Conservation (phyloP, 2,329 filamentous ascomycete species). For the Chaetomium olivaceum region DNA sequence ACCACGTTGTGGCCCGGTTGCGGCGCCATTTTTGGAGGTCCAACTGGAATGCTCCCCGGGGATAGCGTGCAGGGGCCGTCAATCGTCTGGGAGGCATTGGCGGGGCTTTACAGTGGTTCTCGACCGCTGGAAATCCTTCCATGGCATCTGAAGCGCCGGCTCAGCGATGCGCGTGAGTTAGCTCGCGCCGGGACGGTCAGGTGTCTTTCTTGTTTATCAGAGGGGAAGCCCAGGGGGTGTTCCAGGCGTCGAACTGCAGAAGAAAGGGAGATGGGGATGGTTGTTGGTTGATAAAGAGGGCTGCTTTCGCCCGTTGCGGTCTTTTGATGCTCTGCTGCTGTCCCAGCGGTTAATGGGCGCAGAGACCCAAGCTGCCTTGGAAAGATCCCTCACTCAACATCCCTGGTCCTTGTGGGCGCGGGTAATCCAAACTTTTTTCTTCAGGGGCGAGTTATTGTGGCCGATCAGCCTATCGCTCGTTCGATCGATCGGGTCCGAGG, state of each 20-base stretch:
- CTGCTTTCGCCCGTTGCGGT: not conserved
- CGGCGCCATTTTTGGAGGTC: conserved; percentile 24
- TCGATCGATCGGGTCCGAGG: conserved; percentile 15
- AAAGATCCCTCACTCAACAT: conserved; percentile 15
- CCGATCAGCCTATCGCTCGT: conserved; percentile 26
- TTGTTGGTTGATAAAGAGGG: not conserved
- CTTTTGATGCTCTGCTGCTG: not conserved
- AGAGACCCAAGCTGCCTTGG: not conserved
- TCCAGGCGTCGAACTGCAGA: not conserved
- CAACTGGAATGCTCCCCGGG: conserved; percentile 34
- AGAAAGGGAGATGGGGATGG: not conserved
- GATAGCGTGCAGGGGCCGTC: conserved; percentile 26
- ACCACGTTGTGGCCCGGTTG: conserved; percentile 15
- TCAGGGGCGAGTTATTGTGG: conserved; percentile 6
- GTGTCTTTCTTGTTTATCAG: not conserved
- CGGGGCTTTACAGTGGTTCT: conserved; percentile 17
- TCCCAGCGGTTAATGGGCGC: not conserved
- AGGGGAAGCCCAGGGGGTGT: not conserved
- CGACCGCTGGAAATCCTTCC: conserved; percentile 17
- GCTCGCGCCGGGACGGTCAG: conserved; percentile 1
- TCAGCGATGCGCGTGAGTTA: conserved; percentile 17
- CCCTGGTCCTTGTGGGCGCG: conserved; percentile 6
- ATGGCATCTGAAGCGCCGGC: conserved; percentile 27
- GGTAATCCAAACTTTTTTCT: conserved; percentile 3
- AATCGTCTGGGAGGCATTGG: conserved; percentile 25